These are phyloP conservation scores for Xylaria grammica DNA, from an alignment of 495 filamentous ascomycete genomes.

Conservation along the genomic window DNA sequence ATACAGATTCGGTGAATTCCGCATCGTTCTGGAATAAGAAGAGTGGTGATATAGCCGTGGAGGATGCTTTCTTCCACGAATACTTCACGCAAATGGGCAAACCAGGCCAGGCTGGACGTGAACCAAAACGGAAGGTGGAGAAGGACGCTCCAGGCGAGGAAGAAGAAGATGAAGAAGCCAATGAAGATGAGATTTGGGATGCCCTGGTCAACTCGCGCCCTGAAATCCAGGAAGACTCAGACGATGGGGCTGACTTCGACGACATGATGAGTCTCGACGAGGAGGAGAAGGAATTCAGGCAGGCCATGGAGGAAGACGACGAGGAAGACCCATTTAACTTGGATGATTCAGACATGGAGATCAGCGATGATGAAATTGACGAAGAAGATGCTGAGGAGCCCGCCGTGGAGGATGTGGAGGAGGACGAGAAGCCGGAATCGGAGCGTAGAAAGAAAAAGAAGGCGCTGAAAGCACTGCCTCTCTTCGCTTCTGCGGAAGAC, in stretches of 20 bases:
- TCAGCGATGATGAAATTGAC: conserved; percentile 53
- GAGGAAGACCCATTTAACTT: conserved; percentile 45
- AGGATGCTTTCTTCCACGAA: conserved; percentile 97
- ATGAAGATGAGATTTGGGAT: conserved; percentile 88
- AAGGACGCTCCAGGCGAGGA: conserved; percentile 49
- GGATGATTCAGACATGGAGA: conserved; percentile 48
- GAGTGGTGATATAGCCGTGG: conserved; percentile 79
- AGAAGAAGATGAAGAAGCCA: conserved; percentile 59
- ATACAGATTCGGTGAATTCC: conserved; percentile 71
- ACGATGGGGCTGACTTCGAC: conserved; percentile 58
- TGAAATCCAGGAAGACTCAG: conserved; percentile 71
- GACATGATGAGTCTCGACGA: conserved; percentile 50
- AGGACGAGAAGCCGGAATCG: conserved; percentile 37
- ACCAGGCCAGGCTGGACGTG: conserved; percentile 58
- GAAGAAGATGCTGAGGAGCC: conserved; percentile 41
- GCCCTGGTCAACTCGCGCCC: conserved; percentile 81
- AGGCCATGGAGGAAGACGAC: conserved; percentile 60
- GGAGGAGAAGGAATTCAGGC: conserved; percentile 53
- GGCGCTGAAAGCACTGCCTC: conserved; percentile 87
- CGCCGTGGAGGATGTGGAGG: conserved; percentile 30
- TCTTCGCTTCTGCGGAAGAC: conserved; percentile 90
- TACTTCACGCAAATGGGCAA: conserved; percentile 88
- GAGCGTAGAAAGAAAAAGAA: conserved; percentile 68
- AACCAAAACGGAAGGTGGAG: conserved; percentile 56
- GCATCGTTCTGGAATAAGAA: conserved; percentile 92